Percentiles rank a stretch among this genome's conserved stretches.
Conservation (phyloP, 257 asterid species). For the Solanum dulcamara region DNA sequence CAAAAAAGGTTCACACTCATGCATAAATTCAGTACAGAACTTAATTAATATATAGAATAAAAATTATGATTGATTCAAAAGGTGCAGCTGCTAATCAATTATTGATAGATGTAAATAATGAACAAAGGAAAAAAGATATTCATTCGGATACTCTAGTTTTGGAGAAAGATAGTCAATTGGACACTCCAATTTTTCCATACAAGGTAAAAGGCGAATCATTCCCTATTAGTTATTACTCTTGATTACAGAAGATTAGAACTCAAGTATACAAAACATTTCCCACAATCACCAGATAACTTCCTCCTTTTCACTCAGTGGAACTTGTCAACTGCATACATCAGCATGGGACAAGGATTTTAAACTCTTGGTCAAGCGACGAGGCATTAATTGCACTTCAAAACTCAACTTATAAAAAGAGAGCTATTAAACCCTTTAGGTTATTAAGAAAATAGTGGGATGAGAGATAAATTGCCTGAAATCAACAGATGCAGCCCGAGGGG, state of each 20-base stretch:
- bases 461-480: constrained; percentile 57
- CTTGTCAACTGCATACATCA: not conserved
- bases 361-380: not conserved
- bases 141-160: not conserved
- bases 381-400: not conserved
- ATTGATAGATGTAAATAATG: not conserved
- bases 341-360: not conserved
- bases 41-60: not conserved
- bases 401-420: not conserved
- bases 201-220: not conserved
- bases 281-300: not conserved
- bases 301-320: not conserved
- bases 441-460: not conserved
- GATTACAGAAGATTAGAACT: not conserved
- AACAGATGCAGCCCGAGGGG: constrained; percentile 44
- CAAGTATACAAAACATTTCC: not conserved
- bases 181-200: not conserved
- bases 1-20: not conserved
- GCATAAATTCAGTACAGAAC: not conserved
- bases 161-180: not conserved
- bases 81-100: not conserved
- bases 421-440: not conserved
- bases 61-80: not conserved
- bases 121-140: not conserved
- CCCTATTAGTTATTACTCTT: not conserved